Evolutionary conservation across 805 yeast genomes (phyloP), one percentile per base, ranked within the genome.

Genomic region (Candida jianshihensis): DNA sequence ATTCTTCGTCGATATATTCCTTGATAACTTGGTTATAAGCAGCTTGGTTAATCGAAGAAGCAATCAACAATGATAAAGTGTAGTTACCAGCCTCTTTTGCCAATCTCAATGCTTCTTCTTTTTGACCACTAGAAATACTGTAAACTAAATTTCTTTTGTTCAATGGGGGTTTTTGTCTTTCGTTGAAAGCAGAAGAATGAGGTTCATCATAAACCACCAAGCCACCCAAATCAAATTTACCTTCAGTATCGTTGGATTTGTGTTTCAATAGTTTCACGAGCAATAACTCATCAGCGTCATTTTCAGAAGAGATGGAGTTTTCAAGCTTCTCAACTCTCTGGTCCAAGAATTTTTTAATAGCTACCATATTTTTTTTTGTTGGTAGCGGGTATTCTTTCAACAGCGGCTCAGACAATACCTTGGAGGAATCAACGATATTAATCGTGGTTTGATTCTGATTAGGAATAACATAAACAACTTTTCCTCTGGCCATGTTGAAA

Each of bases 241-340:
- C 51, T 1, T 39, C 25, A 3, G 34, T 16, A 18, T 46, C 43
- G 5, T 35, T 14, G n/a, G 51, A 15, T 33, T 51, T 53, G 31
- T 47, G 53, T 32, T 44, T 52, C 36, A 53, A 36, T 15, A 53
- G 27, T 19, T 49, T 48, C 13, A 61, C 64, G n/a, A 80, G 46
- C 81, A 95, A 82, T 39, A 78, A 73, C 41, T 76, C 83, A 8
- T 86, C 53, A 29, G 81, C 92, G 49, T 78, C 82, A 53, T 66
- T 66, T 53, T 74, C 80, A 2, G 77, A 25, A 11, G 31, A 22
- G 8, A 36, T 31, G 5, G 31, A 21, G 6, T 19, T 19, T 1
- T 44, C 30, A 9, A 51, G 27, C 4, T 26, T 26, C 6, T 37
- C 40, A 26, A 44, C 26, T 30, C 37, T 39, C 4, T 48, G 33